A percentile compares a stretch with the other conserved stretches of the same genome.
Evolutionary conservation across 441 rosid species (phyloP).

Genomic region (Erodium texanum): DNA sequence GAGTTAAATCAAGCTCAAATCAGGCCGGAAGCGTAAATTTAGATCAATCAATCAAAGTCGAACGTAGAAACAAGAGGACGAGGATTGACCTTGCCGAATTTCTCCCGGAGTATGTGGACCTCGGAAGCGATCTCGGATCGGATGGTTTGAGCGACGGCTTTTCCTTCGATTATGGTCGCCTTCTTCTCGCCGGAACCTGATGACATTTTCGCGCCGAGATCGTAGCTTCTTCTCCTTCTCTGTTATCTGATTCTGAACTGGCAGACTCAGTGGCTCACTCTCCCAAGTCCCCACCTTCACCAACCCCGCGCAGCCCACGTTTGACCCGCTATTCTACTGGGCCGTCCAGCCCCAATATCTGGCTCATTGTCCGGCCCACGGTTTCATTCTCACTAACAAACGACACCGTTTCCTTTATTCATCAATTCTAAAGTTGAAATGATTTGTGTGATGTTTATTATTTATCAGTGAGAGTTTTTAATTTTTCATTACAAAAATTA

Average conservation of each 20-base stretch:
- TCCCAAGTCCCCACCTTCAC: background rate
- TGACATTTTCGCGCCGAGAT: conserved; percentile 25
- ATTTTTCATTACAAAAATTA: no score
- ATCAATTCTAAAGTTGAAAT: no score
- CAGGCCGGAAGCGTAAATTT: background rate
- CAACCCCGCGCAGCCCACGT: background rate
- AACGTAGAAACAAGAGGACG: background rate
- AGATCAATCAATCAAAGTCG: background rate
- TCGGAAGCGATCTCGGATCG: conserved; percentile 76
- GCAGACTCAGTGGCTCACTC: background rate
- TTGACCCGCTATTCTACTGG: background rate
- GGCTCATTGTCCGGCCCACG: no score
- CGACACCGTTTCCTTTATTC: no score
- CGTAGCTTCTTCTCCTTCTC: background rate
- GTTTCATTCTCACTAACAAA: no score
- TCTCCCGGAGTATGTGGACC: conserved; percentile 48
- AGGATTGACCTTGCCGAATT: conserved; percentile 54
- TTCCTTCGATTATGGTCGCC: conserved; percentile 68
- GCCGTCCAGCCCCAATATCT: background rate
- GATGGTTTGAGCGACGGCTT: conserved; percentile 65
- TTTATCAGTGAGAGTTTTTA: no score
- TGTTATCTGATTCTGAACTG: background rate
- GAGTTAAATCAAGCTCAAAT: background rate
- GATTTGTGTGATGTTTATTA: no score
- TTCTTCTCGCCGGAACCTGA: conserved; percentile 35